A percentile compares a stretch with the other conserved stretches of the same genome.
Conservation (phyloP, 1,284 basidiomycete species). For the Ganoderma multipileum region DNA sequence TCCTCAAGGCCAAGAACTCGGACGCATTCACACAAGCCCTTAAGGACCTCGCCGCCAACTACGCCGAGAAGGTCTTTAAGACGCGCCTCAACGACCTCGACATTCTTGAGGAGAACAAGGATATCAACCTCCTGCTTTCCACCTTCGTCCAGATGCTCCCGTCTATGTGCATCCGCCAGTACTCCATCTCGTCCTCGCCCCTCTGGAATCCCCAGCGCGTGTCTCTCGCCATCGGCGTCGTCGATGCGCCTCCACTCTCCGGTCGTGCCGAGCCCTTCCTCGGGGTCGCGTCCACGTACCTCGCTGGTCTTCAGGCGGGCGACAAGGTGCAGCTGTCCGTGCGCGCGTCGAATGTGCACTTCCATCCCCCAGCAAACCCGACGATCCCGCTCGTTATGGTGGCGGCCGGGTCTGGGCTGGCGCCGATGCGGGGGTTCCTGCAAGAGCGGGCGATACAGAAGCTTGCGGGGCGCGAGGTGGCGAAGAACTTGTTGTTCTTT, state of each 20-base stretch:
- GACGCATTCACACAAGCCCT: conserved; percentile 31
- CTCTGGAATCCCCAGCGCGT: conserved; percentile 51
- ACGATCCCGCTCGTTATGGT: conserved; percentile 53
- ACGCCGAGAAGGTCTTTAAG: conserved; percentile 45
- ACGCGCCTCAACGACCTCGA: conserved; percentile 52
- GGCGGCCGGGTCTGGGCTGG: conserved; percentile 56
- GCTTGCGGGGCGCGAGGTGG: conserved; percentile 50
- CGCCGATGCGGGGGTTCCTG: conserved; percentile 61
- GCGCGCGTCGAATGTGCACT: conserved; percentile 47
- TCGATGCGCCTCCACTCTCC: conserved; percentile 46
- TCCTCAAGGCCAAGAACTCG: conserved; percentile 31
- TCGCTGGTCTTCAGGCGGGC: conserved; percentile 49
- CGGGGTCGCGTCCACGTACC: conserved; percentile 57
- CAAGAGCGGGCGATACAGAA: conserved; percentile 58
- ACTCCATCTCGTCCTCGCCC: conserved; percentile 61
- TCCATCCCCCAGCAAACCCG: conserved; percentile 55
- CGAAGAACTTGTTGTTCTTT: conserved; percentile 53
- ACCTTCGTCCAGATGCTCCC: conserved; percentile 52
- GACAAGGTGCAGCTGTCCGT: conserved; percentile 54
- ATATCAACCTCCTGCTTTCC: conserved; percentile 47
- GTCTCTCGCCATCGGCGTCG: conserved; percentile 54
- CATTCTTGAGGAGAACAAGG: conserved; percentile 49
- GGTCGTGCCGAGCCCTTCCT: conserved; percentile 44
- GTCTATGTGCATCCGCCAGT: conserved; percentile 56
- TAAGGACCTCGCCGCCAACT: conserved; percentile 39